These are phyloP conservation scores for Cicer bijugum DNA, from an alignment of 306 rosid species.

Conservation along the genomic window DNA sequence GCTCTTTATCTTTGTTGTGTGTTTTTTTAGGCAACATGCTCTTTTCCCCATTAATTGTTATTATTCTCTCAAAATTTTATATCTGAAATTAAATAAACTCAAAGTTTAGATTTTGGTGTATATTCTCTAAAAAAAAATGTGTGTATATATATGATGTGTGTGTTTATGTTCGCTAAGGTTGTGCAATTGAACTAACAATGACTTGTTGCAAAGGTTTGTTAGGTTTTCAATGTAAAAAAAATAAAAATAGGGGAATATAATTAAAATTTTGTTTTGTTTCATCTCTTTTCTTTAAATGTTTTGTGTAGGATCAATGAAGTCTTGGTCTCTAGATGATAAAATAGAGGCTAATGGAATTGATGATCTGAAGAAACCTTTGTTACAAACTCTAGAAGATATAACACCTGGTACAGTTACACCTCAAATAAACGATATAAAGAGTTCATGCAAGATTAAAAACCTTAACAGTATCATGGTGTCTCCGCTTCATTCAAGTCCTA, in stretches of 20 bases:
- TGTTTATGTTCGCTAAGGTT: too few relatives aligned
- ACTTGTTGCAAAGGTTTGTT: too few relatives aligned
- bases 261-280: not conserved
- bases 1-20: too few relatives aligned
- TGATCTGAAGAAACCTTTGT: conserved; percentile 51
- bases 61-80: too few relatives aligned
- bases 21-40: too few relatives aligned
- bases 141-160: too few relatives aligned
- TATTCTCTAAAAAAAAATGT: too few relatives aligned
- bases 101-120: too few relatives aligned
- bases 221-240: too few relatives aligned
- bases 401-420: conserved; percentile 44
- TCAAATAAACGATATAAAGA: conserved; percentile 54
- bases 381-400: conserved; percentile 43
- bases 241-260: not conserved
- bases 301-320: conserved; percentile 22
- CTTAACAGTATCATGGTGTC: conserved; percentile 58
- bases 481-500: conserved; percentile 51
- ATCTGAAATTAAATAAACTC: too few relatives aligned
- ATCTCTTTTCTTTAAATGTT: not conserved
- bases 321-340: conserved; percentile 4
- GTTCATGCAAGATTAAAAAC: conserved; percentile 54
- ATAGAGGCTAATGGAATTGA: conserved; percentile 52
- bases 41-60: too few relatives aligned
- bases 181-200: too few relatives aligned